Percentiles rank a stretch among this genome's conserved stretches.
Conservation (phyloP, 2,329 filamentous ascomycete genomes). For the Colletotrichum horii region DNA sequence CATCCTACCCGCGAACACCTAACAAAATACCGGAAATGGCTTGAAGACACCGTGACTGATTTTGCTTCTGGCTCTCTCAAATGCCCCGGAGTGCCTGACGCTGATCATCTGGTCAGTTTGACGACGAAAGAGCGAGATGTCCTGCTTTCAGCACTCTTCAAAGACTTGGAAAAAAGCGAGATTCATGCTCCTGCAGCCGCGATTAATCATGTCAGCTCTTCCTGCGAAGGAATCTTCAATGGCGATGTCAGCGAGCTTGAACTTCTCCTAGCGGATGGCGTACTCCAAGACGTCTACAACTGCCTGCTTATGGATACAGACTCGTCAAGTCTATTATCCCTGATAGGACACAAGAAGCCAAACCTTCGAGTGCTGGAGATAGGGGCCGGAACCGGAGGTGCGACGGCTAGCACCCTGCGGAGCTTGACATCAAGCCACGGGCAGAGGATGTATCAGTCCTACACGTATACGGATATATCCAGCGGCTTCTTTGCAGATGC, state of each 20-base stretch:
- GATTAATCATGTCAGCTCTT: neutral
- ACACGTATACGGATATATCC: slow-evolving; percentile 35
- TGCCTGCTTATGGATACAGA: neutral
- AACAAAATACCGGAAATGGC: neutral
- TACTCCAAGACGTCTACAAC: neutral
- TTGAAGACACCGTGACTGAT: neutral
- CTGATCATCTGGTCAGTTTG: neutral
- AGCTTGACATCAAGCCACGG: neutral
- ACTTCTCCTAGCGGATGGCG: slow-evolving; percentile 23
- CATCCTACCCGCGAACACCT: neutral
- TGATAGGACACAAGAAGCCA: slow-evolving; percentile 28
- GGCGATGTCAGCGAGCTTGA: slow-evolving; percentile 6
- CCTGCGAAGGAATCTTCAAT: slow-evolving; percentile 22
- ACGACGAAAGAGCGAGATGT: neutral
- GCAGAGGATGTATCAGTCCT: slow-evolving; percentile 13
- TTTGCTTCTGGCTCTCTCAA: neutral
- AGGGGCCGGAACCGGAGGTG: neutral
- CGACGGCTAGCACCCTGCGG: neutral
- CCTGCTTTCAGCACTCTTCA: neutral
- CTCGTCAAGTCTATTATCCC: neutral
- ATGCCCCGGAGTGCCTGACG: neutral
- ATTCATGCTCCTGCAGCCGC: neutral
- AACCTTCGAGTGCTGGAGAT: slow-evolving; percentile 7
- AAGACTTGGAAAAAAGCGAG: neutral
- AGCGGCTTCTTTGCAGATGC: slow-evolving; percentile 29